phyloP scores from a whole-genome alignment of 2,329 filamentous ascomycete genomes.

The Xylariales sp. region DNA sequence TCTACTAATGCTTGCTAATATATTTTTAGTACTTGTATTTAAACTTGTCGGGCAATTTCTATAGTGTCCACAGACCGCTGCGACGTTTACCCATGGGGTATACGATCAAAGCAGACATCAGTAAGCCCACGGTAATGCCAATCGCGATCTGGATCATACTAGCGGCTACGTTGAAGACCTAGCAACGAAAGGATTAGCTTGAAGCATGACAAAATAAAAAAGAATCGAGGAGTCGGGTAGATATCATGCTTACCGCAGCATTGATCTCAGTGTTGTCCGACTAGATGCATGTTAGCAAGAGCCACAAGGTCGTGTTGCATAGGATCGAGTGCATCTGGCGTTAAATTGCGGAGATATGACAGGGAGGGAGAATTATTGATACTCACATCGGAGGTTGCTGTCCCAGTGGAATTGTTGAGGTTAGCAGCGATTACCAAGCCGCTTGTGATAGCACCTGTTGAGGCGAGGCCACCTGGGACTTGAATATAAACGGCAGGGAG shows the following conservation, averaged over 20 bases:
- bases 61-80: conserved; percentile 61
- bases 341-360: background rate
- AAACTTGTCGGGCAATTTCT: background rate
- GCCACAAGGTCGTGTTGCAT: background rate
- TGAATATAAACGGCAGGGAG: conserved; percentile 86
- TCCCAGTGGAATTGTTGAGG: conserved; percentile 57
- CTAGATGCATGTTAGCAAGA: conserved; percentile 29
- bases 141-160: conserved; percentile 72
- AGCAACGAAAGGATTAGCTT: conserved; percentile 6
- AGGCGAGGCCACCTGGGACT: conserved; percentile 72
- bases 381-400: conserved; percentile 47
- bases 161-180: conserved; percentile 63
- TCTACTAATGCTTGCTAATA: too few relatives aligned
- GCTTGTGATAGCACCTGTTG: conserved; percentile 67
- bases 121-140: conserved; percentile 70
- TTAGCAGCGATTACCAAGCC: conserved; percentile 68
- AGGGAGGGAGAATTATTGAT: background rate
- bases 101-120: conserved; percentile 65
- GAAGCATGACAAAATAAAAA: background rate
- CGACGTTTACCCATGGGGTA: conserved; percentile 69
- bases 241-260: conserved; percentile 30
- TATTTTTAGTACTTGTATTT: too few relatives aligned
- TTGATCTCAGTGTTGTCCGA: conserved; percentile 29
- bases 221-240: background rate
- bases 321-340: too few relatives aligned